Percentiles rank a stretch among this genome's conserved stretches.
Evolutionary conservation across 441 rosid genomes (phyloP).

Genomic region (Populus hybrid): DNA sequence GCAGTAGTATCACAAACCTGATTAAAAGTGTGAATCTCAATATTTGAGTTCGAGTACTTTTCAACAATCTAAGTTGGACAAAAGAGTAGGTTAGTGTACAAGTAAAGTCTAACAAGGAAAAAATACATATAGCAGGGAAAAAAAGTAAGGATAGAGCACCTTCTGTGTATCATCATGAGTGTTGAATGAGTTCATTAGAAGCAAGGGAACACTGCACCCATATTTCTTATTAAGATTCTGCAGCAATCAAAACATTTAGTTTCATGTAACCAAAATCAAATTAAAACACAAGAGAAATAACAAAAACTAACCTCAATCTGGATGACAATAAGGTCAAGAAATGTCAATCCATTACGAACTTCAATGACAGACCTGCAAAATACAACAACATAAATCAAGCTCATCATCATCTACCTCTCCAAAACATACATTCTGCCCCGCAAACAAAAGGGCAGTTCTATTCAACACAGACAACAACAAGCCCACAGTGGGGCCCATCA

Average conservation of each 20-base stretch:
- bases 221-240: conserved; percentile 51
- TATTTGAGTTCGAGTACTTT: too few relatives aligned
- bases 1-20: too few relatives aligned
- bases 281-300: background rate
- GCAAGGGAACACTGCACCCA: conserved; percentile 56
- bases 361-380: conserved; percentile 58
- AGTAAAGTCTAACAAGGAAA: too few relatives aligned
- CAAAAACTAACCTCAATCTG: conserved; percentile 51
- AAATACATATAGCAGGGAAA: too few relatives aligned
- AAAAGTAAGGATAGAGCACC: too few relatives aligned
- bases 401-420: background rate
- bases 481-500: background rate
- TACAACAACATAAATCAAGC: background rate
- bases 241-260: conserved; percentile 12
- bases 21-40: too few relatives aligned
- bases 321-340: conserved; percentile 44
- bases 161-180: background rate
- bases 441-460: background rate
- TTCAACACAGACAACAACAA: background rate
- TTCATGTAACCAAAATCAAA: background rate
- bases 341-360: conserved; percentile 50
- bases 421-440: background rate
- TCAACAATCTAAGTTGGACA: too few relatives aligned
- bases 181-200: conserved; percentile 49
- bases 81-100: too few relatives aligned